A percentile compares a stretch with the other conserved stretches of the same genome.
Evolutionary conservation across 2,329 filamentous ascomycete genomes (phyloP).

Genomic region (Colletotrichum sp.): DNA sequence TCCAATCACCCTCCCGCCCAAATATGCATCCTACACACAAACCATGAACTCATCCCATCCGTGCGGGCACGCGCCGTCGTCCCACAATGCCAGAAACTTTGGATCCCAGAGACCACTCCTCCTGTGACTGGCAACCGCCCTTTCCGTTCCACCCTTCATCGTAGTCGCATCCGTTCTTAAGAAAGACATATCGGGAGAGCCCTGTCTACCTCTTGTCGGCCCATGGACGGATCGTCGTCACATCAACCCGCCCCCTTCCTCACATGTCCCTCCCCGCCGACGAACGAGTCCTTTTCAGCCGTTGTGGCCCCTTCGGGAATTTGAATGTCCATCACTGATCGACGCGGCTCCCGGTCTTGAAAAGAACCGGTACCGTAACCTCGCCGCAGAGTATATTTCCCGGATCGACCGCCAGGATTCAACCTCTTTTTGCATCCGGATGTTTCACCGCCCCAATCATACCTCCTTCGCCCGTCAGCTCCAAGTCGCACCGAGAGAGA

Average conservation of each 20-base stretch:
- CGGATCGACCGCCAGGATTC: slow-evolving; percentile 2
- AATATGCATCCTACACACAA: background rate
- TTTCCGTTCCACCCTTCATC: background rate
- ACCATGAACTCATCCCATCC: slow-evolving; percentile 5
- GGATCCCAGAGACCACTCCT: background rate
- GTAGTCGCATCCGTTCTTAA: background rate
- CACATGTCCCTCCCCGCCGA: background rate
- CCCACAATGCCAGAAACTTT: background rate
- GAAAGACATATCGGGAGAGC: slow-evolving; percentile 2
- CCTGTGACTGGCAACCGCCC: background rate
- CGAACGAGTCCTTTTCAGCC: background rate
- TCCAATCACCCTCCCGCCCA: background rate
- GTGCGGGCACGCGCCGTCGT: slow-evolving; percentile 11
- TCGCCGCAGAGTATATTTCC: background rate
- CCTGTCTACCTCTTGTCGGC: slow-evolving; percentile 1
- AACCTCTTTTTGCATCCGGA: background rate
- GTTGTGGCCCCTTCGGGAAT: background rate
- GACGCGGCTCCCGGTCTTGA: slow-evolving; percentile 6
- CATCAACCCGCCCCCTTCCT: background rate
- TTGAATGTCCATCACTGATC: background rate
- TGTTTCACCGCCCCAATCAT: background rate
- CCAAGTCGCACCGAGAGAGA: background rate
- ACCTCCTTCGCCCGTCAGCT: background rate
- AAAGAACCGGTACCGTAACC: background rate
- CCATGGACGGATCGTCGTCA: slow-evolving; percentile 8